These are phyloP conservation scores for Syncephalastrum contaminatum DNA, from an alignment of 371 early-diverging fungal genomes.

Conservation along the genomic window DNA sequence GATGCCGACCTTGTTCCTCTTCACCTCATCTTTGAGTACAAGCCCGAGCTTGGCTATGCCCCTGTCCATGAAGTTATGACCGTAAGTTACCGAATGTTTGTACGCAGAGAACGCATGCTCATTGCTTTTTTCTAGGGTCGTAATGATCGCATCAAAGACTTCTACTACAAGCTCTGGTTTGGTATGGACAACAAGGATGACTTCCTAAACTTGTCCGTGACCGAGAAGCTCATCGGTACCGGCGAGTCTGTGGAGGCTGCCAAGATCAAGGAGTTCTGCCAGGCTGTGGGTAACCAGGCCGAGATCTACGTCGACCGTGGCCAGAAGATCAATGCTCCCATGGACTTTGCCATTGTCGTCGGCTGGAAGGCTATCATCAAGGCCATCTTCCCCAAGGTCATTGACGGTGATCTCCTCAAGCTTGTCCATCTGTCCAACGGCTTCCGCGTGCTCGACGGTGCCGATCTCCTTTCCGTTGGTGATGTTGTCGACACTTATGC, in stretches of 20 bases:
- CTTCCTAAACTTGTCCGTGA: conserved; percentile 55
- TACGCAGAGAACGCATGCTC: background rate
- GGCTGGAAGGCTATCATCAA: conserved; percentile 94
- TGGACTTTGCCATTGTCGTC: conserved; percentile 94
- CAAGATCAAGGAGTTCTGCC: conserved; percentile 81
- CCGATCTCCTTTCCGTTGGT: conserved; percentile 79
- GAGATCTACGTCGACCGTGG: conserved; percentile 80
- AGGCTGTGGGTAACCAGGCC: conserved; percentile 89
- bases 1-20: conserved; percentile 69
- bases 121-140: conserved; percentile 56
- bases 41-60: conserved; percentile 78
- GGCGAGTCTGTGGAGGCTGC: conserved; percentile 60
- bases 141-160: conserved; percentile 90
- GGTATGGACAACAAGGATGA: conserved; percentile 56
- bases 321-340: conserved; percentile 75
- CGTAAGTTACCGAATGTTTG: conserved; percentile 14
- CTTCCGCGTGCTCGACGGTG: conserved; percentile 82
- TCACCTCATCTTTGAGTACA: conserved; percentile 77
- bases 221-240: conserved; percentile 63
- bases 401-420: conserved; percentile 90
- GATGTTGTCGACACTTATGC: conserved; percentile 82
- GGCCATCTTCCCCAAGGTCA: conserved; percentile 92
- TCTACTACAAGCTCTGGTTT: conserved; percentile 91
- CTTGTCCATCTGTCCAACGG: conserved; percentile 94
- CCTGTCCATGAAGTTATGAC: conserved; percentile 93